These are phyloP conservation scores for Geotrichum cucujoidarum DNA, from an alignment of 1,139 yeast genomes.

Conservation along the genomic window DNA sequence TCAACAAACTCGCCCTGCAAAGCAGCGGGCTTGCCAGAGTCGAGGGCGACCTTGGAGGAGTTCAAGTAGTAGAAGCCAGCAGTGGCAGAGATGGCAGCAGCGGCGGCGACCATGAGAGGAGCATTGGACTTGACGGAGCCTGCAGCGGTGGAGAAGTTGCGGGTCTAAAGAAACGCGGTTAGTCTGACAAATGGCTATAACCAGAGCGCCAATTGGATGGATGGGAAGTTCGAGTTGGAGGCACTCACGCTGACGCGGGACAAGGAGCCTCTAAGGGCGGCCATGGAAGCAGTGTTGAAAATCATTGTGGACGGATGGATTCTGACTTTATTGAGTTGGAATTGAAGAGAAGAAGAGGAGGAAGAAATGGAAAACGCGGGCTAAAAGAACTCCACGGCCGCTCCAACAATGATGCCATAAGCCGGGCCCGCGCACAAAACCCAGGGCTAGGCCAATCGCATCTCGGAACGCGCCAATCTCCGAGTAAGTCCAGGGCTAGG, in stretches of 20 bases:
- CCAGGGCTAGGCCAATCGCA: no score
- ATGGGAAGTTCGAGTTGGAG: no score
- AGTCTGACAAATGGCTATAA: no score
- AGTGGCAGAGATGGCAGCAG: constrained; percentile 7
- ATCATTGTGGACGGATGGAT: constrained; percentile 7
- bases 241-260: constrained; percentile 8
- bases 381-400: not conserved
- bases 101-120: constrained; percentile 2
- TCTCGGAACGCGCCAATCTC: no score
- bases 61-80: constrained; percentile 10
- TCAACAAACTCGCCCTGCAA: constrained; percentile 16
- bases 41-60: constrained; percentile 3
- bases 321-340: constrained; percentile 6
- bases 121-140: not conserved
- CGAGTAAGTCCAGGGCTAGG: no score
- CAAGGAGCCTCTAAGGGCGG: constrained; percentile 2
- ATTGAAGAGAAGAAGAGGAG: not conserved
- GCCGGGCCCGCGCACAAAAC: no score
- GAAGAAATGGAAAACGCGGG: not conserved
- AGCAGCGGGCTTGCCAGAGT: not conserved
- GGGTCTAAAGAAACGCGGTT: not conserved
- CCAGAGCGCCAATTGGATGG: no score
- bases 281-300: not conserved
- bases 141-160: not conserved
- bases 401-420: no score